A percentile compares a stretch with the other conserved stretches of the same genome.
These are phyloP conservation scores for Voacanga thouarsii DNA, from an alignment of 257 asterid genomes.

Conservation along the genomic window DNA sequence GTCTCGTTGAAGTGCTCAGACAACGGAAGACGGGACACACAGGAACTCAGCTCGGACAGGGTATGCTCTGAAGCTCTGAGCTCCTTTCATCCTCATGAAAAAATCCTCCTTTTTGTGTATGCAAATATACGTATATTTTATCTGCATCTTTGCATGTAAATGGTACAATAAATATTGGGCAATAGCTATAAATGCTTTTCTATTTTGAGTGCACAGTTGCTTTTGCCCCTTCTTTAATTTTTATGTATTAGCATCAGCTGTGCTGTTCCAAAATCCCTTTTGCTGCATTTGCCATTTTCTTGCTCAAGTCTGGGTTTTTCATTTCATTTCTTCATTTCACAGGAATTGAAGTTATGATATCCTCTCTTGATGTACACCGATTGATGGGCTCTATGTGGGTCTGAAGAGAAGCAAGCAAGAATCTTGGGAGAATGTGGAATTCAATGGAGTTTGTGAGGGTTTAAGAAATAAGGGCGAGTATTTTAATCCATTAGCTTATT, in stretches of 20 bases:
- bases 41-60: background rate
- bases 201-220: background rate
- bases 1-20: background rate
- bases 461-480: background rate
- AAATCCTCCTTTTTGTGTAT: background rate
- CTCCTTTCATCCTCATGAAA: background rate
- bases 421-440: background rate
- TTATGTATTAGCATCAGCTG: background rate
- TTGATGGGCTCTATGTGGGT: background rate
- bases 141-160: background rate
- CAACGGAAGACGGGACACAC: background rate
- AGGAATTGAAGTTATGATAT: background rate
- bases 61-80: background rate
- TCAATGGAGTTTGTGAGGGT: background rate
- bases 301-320: background rate
- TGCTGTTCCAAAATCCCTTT: background rate
- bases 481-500: background rate
- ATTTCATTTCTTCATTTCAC: background rate
- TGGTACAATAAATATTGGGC: background rate
- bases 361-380: background rate
- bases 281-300: slow-evolving; percentile 4
- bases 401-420: background rate
- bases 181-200: background rate
- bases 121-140: background rate
- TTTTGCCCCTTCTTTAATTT: background rate